Conservation (phyloP, 2,329 filamentous ascomycete genomes). For the Pseudogymnoascus pannorum region DNA sequence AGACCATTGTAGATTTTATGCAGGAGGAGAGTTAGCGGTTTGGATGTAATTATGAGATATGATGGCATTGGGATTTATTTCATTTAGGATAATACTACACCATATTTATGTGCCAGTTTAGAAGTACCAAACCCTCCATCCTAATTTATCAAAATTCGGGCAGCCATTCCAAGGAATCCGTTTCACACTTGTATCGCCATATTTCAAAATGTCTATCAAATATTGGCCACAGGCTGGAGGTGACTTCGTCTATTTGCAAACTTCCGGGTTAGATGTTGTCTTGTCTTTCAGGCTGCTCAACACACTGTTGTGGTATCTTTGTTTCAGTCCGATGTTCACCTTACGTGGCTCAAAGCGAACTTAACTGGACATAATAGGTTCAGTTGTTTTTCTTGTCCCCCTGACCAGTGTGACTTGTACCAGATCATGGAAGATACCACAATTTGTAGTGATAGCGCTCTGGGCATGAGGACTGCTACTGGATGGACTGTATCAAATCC, state of each 20-base stretch:
- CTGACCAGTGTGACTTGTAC: background rate
- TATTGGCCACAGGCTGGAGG: background rate
- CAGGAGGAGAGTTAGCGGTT: constrained; percentile 49
- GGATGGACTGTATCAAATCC: background rate
- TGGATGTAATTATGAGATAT: background rate
- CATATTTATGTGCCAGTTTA: background rate
- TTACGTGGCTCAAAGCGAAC: background rate
- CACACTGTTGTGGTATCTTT: background rate
- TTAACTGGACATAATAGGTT: background rate
- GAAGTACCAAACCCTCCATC: background rate
- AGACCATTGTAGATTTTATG: constrained; percentile 86
- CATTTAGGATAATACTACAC: background rate
- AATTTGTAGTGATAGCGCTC: background rate
- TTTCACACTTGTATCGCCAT: background rate
- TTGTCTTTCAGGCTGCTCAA: background rate
- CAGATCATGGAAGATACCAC: background rate
- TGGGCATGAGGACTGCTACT: background rate
- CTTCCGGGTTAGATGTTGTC: background rate
- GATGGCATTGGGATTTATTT: background rate
- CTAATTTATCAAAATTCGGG: background rate
- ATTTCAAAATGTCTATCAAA: background rate
- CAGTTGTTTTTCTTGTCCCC: background rate
- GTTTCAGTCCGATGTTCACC: background rate
- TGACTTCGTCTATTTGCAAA: background rate
- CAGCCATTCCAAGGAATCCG: background rate